phyloP scores from a whole-genome alignment of 768 basidiomycete species.

The Sistotremastrum niveocremeum region DNA sequence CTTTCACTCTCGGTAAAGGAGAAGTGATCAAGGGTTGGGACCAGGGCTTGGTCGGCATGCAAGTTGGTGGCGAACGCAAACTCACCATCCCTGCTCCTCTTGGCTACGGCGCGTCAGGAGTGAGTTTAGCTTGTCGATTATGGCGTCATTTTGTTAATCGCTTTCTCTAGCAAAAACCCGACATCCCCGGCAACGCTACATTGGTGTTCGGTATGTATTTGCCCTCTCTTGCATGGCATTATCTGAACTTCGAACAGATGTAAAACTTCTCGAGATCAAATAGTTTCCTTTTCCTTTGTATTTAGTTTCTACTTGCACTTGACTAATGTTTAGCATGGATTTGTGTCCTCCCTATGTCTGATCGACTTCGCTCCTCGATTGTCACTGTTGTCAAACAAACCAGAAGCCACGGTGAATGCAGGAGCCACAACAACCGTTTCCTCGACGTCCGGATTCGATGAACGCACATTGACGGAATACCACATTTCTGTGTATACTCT shows the following conservation, averaged over 20 bases:
- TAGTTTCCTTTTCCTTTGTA: constrained; percentile 13
- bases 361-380: too few relatives aligned
- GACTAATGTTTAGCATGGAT: too few relatives aligned
- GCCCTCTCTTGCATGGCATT: background rate
- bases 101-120: constrained; percentile 44
- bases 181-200: constrained; percentile 71
- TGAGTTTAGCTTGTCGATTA: too few relatives aligned
- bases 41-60: constrained; percentile 84
- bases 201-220: constrained; percentile 59
- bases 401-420: too few relatives aligned
- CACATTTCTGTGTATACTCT: too few relatives aligned
- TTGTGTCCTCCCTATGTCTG: too few relatives aligned
- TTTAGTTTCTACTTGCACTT: too few relatives aligned
- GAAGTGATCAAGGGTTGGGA: constrained; percentile 99
- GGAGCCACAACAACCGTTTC: too few relatives aligned
- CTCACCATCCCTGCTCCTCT: constrained; percentile 60
- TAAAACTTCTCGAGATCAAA: constrained; percentile 59
- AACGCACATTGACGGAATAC: too few relatives aligned
- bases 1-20: constrained; percentile 69
- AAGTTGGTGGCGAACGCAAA: constrained; percentile 75
- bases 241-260: constrained; percentile 30
- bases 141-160: background rate
- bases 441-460: too few relatives aligned
- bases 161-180: constrained; percentile 26
- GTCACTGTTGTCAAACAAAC: too few relatives aligned